A percentile compares a stretch with the other conserved stretches of the same genome.
phyloP scores from a whole-genome alignment of 345 rosid genomes.

The Reutealis trisperma region DNA sequence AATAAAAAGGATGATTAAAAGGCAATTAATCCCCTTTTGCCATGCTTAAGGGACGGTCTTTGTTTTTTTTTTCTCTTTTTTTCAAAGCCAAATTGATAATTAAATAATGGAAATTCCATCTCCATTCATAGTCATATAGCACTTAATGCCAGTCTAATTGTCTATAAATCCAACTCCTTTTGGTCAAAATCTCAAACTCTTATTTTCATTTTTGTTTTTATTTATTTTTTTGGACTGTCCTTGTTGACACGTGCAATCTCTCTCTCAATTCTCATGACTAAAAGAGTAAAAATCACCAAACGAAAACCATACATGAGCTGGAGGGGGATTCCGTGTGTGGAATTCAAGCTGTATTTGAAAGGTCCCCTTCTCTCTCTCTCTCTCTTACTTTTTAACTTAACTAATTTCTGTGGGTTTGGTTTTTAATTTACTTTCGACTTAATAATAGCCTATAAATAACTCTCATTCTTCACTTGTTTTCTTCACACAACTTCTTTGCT shows the following conservation, averaged over 20 bases:
- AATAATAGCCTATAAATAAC: constrained; percentile 34
- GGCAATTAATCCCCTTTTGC: constrained; percentile 13
- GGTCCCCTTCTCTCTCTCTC: background rate
- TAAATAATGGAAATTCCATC: background rate
- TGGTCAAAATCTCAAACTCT: constrained; percentile 29
- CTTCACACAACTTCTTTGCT: constrained; percentile 24
- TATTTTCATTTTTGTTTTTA: background rate
- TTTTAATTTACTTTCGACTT: background rate
- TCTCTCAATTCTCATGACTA: background rate
- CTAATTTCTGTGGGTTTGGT: background rate
- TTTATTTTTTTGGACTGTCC: background rate
- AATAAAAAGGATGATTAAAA: background rate
- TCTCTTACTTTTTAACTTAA: background rate
- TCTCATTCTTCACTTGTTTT: constrained; percentile 8
- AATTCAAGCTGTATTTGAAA: constrained; percentile 54
- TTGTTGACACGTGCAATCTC: constrained; percentile 33
- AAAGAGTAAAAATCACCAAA: background rate
- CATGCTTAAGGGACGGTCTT: constrained; percentile 22
- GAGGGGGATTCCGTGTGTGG: constrained; percentile 50
- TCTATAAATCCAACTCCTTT: background rate
- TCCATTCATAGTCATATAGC: background rate
- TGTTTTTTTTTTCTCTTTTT: too few relatives aligned
- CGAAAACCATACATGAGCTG: constrained; percentile 44
- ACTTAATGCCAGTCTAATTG: background rate
- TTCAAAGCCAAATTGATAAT: background rate